A percentile compares a stretch with the other conserved stretches of the same genome.
Conservation (phyloP, 495 filamentous ascomycete species). For the Platismatia glauca region DNA sequence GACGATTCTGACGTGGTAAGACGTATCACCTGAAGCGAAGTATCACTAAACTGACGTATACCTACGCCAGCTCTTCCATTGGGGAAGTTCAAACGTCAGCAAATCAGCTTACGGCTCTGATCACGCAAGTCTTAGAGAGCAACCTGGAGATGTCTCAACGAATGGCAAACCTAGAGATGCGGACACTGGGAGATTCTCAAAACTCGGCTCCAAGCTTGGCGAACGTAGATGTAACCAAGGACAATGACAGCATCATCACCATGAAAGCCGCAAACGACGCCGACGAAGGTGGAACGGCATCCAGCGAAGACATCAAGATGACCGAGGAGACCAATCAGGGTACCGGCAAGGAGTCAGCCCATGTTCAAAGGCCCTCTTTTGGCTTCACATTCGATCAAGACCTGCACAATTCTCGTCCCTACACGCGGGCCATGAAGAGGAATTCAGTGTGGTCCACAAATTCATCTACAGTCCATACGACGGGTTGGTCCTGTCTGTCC, state of each 20-base stretch:
- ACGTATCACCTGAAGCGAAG: background rate
- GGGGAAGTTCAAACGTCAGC: conserved; percentile 5
- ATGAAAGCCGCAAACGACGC: background rate
- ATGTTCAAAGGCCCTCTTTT: background rate
- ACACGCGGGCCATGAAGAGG: conserved; percentile 5
- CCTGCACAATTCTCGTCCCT: conserved; percentile 6
- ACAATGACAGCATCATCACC: background rate
- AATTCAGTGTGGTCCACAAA: background rate
- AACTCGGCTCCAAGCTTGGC: background rate
- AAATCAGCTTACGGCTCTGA: background rate
- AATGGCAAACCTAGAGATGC: conserved; percentile 5
- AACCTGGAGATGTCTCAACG: conserved; percentile 9
- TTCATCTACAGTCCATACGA: background rate
- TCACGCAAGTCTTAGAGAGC: conserved; percentile 1
- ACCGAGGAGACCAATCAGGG: background rate
- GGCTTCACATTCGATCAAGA: conserved; percentile 4
- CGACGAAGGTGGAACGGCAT: background rate
- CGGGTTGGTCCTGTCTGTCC: conserved; percentile 8
- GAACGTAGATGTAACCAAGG: background rate
- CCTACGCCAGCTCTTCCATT: background rate
- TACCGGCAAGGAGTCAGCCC: no score
- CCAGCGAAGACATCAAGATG: background rate
- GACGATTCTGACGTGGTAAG: conserved; percentile 21
- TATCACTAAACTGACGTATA: background rate
- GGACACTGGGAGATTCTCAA: background rate